Evolutionary conservation across 2,329 filamentous ascomycete species (phyloP).

Genomic region (Colletotrichum theobromicola): DNA sequence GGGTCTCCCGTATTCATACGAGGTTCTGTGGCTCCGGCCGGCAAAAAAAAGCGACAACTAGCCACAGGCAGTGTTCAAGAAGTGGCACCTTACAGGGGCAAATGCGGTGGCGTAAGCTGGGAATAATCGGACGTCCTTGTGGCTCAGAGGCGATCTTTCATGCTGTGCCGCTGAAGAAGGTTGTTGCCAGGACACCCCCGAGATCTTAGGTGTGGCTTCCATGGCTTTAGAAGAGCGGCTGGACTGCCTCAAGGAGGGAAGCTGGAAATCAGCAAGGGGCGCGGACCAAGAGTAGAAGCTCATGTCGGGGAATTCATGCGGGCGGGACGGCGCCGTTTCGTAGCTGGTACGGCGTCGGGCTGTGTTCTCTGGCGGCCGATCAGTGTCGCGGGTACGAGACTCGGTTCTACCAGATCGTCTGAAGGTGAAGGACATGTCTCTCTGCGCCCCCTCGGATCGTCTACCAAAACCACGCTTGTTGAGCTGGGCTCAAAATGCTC

Average conservation of each 20-base stretch:
- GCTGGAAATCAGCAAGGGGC: background rate
- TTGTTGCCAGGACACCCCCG: background rate
- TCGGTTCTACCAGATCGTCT: slow-evolving; percentile 19
- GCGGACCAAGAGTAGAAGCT: background rate
- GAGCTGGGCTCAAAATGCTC: background rate
- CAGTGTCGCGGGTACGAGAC: slow-evolving; percentile 19
- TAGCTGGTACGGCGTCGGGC: slow-evolving; percentile 13
- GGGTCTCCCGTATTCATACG: background rate
- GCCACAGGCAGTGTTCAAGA: slow-evolving; percentile 6
- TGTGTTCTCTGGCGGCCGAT: slow-evolving; percentile 3
- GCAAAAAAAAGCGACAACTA: background rate
- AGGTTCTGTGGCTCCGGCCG: slow-evolving; percentile 2
- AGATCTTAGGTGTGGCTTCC: background rate
- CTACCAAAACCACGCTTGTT: slow-evolving; percentile 2
- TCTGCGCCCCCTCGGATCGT: background rate
- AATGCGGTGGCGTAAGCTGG: slow-evolving; percentile 9
- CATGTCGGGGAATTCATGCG: slow-evolving; percentile 12
- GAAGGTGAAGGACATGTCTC: background rate
- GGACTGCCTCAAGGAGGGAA: background rate
- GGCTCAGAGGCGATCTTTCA: slow-evolving; percentile 22
- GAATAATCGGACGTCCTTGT: slow-evolving; percentile 9
- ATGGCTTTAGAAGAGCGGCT: background rate
- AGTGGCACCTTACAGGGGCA: background rate
- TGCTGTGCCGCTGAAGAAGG: slow-evolving; percentile 4
- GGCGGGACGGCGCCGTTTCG: slow-evolving; percentile 10